Conservation (phyloP, 257 asterid species). For the Linaria vulgaris region DNA sequence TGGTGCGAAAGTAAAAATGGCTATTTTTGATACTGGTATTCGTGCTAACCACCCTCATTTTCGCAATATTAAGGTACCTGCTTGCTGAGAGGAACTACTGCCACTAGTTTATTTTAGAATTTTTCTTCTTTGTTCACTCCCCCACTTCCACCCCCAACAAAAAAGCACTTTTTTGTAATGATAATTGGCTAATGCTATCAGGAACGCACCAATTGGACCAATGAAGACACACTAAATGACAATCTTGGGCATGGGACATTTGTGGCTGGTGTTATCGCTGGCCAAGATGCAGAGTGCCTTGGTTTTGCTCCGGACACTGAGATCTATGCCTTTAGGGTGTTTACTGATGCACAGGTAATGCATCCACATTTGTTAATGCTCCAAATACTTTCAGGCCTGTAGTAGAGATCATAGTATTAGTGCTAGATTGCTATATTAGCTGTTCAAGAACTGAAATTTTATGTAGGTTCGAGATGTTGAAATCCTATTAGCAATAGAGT, state of each 20-base stretch:
- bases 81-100: constrained; percentile 18
- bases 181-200: constrained; percentile 33
- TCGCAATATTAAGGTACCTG: constrained; percentile 85
- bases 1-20: constrained; percentile 97
- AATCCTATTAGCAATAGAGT: too few species aligned
- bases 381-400: neutral
- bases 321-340: constrained; percentile 95
- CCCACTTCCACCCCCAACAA: neutral
- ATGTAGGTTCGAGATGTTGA: constrained; percentile 6
- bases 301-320: constrained; percentile 99
- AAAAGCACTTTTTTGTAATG: constrained; percentile 18
- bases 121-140: constrained; percentile 7
- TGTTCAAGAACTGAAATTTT: constrained; percentile 18
- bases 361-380: constrained; percentile 33
- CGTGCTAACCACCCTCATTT: constrained; percentile 94
- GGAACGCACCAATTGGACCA: constrained; percentile 99
- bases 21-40: constrained; percentile 95
- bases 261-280: constrained; percentile 98
- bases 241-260: constrained; percentile 99
- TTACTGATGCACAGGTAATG: constrained; percentile 98
- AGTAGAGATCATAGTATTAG: constrained; percentile 13
- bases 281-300: constrained; percentile 92
- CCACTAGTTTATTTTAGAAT: constrained; percentile 1
- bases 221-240: constrained; percentile 92
- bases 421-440: constrained; percentile 1